Base-by-base conservation (phyloP, 116 monocot species). In the Dioscorea cayenensis region DNA sequence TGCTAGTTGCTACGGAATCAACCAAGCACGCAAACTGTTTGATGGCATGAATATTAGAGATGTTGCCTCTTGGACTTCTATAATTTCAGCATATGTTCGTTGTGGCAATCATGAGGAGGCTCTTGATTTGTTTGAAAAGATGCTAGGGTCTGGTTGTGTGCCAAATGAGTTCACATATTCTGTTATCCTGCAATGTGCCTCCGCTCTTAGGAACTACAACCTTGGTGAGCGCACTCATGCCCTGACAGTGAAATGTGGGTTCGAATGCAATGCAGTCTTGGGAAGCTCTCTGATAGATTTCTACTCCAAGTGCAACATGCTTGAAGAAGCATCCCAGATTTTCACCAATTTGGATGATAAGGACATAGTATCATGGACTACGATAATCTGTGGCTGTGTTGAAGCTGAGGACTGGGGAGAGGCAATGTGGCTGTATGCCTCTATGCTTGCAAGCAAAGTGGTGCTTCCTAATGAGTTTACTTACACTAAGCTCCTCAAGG, bases 101-200 rank as follows among this genome's bases (percentile, higher is more conserved):
- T 60, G 20, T 23, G 77, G 75, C 21, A 5, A 67, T 23, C 43
- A 72, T 17, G 72, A 77, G 13, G 76, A 76, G 6, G 91, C 91
- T 0, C 28, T 94, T n/a, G 38, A 28, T 2, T 25, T 90, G 9
- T 88, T 90, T 65, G 28, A 65, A 0, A 10, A 29, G 23, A 90
- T 94, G 94, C 27, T 80, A 12, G 4, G 49, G 1, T 43, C 71
- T 11, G 75, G 59, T 11, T 11, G 69, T 11, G 13, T 25, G 36
- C 87, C 89, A 1, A 87, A 95, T 51, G 82, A 89, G 43, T 90
- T 90, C 90, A 86, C 87, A 0, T 82, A 71, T 27, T 80, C 95
- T 3, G 73, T 66, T 13, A 55, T 89, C 27, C 72, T 95, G 19
- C 77, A 83, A 14, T 83, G 79, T 36, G 78, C 85, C n/a, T 60